phyloP scores from a whole-genome alignment of 78 protist species.

The Anaeramoeba flamelloides region DNA sequence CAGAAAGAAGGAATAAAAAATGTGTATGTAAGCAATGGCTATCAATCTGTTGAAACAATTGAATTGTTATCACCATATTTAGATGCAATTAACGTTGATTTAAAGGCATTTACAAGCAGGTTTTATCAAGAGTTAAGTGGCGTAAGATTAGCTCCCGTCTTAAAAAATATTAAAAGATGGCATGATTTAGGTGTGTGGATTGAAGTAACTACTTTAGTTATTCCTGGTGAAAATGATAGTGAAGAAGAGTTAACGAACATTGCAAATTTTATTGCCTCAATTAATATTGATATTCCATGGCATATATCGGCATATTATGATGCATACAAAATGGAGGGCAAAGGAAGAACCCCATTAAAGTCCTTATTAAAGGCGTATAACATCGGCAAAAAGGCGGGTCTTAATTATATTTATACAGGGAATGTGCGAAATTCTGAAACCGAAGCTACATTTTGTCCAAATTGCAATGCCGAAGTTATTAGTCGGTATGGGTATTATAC shows the following conservation, averaged over 20 bases:
- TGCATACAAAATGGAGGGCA: slow-evolving; percentile 15
- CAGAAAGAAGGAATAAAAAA: slow-evolving; percentile 15
- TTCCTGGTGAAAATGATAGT: slow-evolving; percentile 35
- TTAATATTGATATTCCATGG: slow-evolving; percentile 20
- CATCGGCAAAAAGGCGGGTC: slow-evolving; percentile 22
- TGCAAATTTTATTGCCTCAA: slow-evolving; percentile 10
- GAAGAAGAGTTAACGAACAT: slow-evolving; percentile 14
- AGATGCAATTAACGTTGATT: slow-evolving; percentile 36
- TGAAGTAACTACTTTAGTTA: slow-evolving; percentile 29
- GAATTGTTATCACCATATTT: not conserved
- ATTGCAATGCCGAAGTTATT: slow-evolving; percentile 1
- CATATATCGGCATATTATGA: slow-evolving; percentile 42
- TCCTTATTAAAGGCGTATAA: slow-evolving; percentile 9
- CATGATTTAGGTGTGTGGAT: not conserved
- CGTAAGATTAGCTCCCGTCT: not conserved
- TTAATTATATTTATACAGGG: slow-evolving; percentile 23
- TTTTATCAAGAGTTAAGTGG: slow-evolving; percentile 1
- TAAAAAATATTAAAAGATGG: not conserved
- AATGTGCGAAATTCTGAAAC: not conserved
- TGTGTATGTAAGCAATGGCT: slow-evolving; percentile 37
- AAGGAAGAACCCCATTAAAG: slow-evolving; percentile 14
- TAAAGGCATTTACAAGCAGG: slow-evolving; percentile 19
- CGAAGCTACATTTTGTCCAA: not conserved
- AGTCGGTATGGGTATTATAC: not conserved
- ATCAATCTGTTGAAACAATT: slow-evolving; percentile 5